Evolutionary conservation across 2,329 filamentous ascomycete genomes (phyloP).

Genomic region (Davidsoniella neocaledoniae): DNA sequence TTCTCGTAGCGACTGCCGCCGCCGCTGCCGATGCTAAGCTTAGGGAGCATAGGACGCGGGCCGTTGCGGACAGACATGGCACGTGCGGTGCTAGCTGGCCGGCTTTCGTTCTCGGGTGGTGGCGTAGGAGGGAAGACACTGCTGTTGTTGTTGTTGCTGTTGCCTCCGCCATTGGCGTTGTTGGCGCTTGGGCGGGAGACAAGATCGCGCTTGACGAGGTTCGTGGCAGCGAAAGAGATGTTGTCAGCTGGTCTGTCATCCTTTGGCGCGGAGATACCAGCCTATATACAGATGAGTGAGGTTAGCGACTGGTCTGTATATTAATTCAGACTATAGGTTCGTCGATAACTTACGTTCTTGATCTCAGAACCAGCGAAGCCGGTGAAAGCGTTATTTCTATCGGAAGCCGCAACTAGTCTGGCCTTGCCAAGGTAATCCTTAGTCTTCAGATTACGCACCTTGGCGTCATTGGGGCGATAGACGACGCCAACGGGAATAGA

Average conservation of each 20-base stretch:
- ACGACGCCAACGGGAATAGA: slow-evolving; percentile 92
- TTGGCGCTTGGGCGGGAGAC: slow-evolving; percentile 54
- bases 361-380: slow-evolving; percentile 67
- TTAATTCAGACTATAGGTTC: neutral
- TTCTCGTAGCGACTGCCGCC: slow-evolving; percentile 31
- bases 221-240: slow-evolving; percentile 81
- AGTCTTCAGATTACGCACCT: slow-evolving; percentile 93
- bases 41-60: slow-evolving; percentile 42
- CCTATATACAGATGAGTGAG: slow-evolving; percentile 19
- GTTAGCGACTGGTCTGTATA: slow-evolving; percentile 2
- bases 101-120: slow-evolving; percentile 67
- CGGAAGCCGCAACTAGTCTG: slow-evolving; percentile 76
- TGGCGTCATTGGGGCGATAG: slow-evolving; percentile 90
- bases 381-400: slow-evolving; percentile 63
- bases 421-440: slow-evolving; percentile 97
- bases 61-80: slow-evolving; percentile 46
- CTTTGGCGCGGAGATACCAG: slow-evolving; percentile 36
- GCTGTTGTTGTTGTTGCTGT: slow-evolving; percentile 34
- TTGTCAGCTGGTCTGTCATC: slow-evolving; percentile 73
- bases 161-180: neutral
- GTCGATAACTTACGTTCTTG: slow-evolving; percentile 41
- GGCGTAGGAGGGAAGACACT: slow-evolving; percentile 96
- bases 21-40: slow-evolving; percentile 43
- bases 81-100: slow-evolving; percentile 31
- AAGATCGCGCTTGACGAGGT: slow-evolving; percentile 76